phyloP scores from a whole-genome alignment of 1,284 basidiomycete genomes.

The Microbotryum scabiosae region DNA sequence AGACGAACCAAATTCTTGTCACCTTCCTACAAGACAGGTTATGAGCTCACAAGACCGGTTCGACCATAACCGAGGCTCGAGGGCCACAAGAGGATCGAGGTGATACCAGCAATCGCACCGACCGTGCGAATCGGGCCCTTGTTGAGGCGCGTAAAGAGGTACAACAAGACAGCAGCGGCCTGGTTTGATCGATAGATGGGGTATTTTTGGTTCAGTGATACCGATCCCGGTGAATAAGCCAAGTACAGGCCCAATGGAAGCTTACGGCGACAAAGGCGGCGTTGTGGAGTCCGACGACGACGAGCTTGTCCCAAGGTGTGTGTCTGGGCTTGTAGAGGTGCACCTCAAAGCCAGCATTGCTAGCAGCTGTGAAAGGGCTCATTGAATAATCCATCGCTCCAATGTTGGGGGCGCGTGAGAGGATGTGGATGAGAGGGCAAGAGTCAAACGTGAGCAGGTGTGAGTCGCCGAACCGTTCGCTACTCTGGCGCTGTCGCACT shows the following conservation, averaged over 20 bases:
- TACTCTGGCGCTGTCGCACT: background rate
- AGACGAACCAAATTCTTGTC: background rate
- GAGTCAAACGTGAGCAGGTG: background rate
- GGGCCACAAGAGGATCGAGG: background rate
- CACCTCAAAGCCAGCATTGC: background rate
- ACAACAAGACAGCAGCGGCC: background rate
- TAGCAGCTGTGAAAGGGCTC: background rate
- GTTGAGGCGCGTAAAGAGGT: background rate
- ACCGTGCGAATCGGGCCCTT: background rate
- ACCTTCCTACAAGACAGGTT: too few relatives aligned
- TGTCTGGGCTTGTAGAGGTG: background rate
- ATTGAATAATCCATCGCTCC: background rate
- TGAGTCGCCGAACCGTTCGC: background rate
- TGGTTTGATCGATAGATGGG: background rate
- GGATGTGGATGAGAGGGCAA: background rate
- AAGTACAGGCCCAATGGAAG: background rate
- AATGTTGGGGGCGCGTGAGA: background rate
- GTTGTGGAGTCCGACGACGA: background rate
- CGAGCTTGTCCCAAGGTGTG: background rate
- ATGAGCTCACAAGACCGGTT: background rate
- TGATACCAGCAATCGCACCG: background rate
- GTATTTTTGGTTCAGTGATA: too few relatives aligned
- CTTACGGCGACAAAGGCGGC: conserved; percentile 4
- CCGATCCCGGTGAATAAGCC: too few relatives aligned
- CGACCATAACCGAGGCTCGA: background rate